These are phyloP conservation scores for Trypanosoma lewisi DNA, from an alignment of 208 protist species.

Conservation along the genomic window DNA sequence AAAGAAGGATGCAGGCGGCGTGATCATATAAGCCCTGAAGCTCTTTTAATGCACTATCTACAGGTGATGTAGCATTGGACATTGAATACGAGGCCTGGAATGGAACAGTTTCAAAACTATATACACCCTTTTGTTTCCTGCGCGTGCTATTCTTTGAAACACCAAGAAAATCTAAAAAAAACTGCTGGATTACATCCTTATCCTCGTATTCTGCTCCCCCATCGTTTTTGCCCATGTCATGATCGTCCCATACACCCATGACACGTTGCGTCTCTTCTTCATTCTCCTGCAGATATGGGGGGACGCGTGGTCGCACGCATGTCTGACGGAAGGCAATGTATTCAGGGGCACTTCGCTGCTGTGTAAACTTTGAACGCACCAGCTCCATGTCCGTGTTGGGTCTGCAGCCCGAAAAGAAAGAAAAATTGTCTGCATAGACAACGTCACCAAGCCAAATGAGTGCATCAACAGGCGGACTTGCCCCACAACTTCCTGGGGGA, in stretches of 20 bases:
- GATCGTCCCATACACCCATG: constrained; percentile 85
- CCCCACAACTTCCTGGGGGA: constrained; percentile 10
- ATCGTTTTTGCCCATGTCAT: constrained; percentile 89
- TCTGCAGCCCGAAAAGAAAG: constrained; percentile 12
- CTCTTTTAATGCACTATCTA: not conserved
- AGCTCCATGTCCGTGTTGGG: constrained; percentile 31
- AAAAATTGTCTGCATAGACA: constrained; percentile 77
- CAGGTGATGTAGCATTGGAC: not conserved
- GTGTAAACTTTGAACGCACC: constrained; percentile 57
- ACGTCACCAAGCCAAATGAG: constrained; percentile 81
- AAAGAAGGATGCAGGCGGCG: constrained; percentile 64
- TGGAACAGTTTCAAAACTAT: constrained; percentile 49
- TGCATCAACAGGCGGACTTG: constrained; percentile 47
- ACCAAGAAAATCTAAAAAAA: constrained; percentile 80
- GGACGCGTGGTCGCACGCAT: constrained; percentile 27
- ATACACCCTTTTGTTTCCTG: constrained; percentile 63
- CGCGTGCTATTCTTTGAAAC: constrained; percentile 36
- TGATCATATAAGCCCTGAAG: constrained; percentile 42
- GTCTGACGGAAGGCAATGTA: constrained; percentile 69
- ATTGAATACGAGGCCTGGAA: constrained; percentile 34
- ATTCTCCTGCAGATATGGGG: not conserved
- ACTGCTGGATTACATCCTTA: constrained; percentile 52
- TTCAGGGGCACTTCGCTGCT: constrained; percentile 43
- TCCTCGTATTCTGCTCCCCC: constrained; percentile 63
- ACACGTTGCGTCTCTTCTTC: constrained; percentile 28